Base-by-base conservation (phyloP, 2,329 filamentous ascomycete genomes). In the Ceratocystis variospora region DNA sequence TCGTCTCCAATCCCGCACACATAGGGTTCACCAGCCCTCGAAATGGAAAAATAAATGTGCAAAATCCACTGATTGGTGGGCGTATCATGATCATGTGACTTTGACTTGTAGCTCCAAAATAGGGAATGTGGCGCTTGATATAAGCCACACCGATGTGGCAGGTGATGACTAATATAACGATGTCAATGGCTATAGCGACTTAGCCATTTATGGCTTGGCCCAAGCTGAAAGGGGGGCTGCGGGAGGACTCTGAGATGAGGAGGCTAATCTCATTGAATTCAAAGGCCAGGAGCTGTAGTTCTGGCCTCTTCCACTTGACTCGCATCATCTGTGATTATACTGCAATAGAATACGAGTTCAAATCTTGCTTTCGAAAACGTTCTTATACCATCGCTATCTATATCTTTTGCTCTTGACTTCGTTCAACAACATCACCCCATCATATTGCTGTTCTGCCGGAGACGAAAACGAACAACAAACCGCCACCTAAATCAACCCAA, bases 21-120 rank as follows among this genome's bases (percentile, higher is more conserved):
- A 63, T 46, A 68, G 66, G 66, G 66, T 59, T 68, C 62, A 17
- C 25, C 61, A 68, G 66, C 66, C 66, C 66, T 68, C 50, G 45
- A 63, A 53, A 50, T 41, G 44, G 44, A 66, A 68, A 68, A 63
- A 50, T 50, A 63, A 68, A 63, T 68, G 63, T 68, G 66, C 48
- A 68, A 66, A 68, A 63, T 66, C 31, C 63, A 45, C 50, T 68
- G 63, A 68, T 68, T 68, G 66, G 66, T 63, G 61, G 25, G 46
- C 28, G 41, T 6, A 31, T 2, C 6, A 37, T 22, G 31, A 41
- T 68, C 66, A 68, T 63, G 63, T 68, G 66, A 68, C 31, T 17
- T 8, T 37, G 33, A 17, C 3, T 0, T 15, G 46, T 25, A 12
- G 37, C 15, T 3, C 19, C 7, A 45, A 45, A 50, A 45, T 19